Evolutionary conservation across 2,329 filamentous ascomycete species (phyloP), one percentile per base, ranked within the genome.

Genomic region (Cytospora leucostoma): DNA sequence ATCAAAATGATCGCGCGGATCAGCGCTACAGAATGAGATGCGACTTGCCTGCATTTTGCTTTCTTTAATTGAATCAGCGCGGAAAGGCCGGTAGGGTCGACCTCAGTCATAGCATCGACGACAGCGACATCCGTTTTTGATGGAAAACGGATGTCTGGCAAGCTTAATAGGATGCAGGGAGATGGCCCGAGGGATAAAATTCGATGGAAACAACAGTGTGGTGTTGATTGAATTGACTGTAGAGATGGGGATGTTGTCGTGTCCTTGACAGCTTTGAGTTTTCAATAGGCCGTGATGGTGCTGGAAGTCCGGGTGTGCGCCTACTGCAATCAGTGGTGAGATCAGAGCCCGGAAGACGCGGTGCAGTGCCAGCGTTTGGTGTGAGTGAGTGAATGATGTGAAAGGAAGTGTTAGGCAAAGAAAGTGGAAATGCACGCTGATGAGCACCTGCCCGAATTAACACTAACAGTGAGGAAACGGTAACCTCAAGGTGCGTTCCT

Each of bases 31-130:
- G 61, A 70, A 66, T 76, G 74, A 72, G 68, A 70, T 65, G 64
- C 66, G 63, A 79, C 82, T 79, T 71, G 88, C 86, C 80, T 85
- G 76, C 80, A 82, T 79, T 87, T 83, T 78, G 80, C 80, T 77
- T 80, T 82, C 80, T 86, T 88, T 74, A 79, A 83, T 82, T 84
- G 84, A 81, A 88, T 83, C 80, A 87, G 83, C 80, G 81, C 84
- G 78, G 82, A 82, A 79, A 84, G 81, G 81, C 88, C 85, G 82
- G 83, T 80, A 78, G 81, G 80, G 79, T 81, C 84, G 82, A 87
- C 85, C 84, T 88, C 84, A 85, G 81, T 88, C 86, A 88, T 88
- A 83, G 84, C 86, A 88, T 85, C 81, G 77, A 80, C 81, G 78
- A 80, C 78, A 76, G 84, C 85, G 84, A 88, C 86, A 88, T 88